Evolutionary conservation across 129 eudicot species (phyloP), one percentile per base, ranked within the genome.

Genomic region (Oenanthe sinensis): DNA sequence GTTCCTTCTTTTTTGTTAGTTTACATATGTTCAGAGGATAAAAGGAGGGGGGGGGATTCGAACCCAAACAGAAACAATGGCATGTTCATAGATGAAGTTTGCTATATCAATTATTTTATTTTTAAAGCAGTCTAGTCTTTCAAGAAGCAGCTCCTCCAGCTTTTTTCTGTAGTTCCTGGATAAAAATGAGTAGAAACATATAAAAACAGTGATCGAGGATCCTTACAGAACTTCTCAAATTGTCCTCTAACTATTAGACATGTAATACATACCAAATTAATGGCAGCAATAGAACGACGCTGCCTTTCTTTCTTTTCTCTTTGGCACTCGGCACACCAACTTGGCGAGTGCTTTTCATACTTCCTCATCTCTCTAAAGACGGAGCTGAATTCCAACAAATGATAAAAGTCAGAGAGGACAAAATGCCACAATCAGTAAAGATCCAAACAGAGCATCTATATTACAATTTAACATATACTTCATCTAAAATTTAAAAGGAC

Each of bases 241-340:
- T 26, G 42, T 33, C 68, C n/a, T 40, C 22, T 36, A 55, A 43
- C 37, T 10, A 46, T n/a, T 7, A 16, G 26, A 16, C 40, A 44
- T 24, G 2, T 40, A 5, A n/a, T 17, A 22, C 49, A 33, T 80
- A 89, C 93, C 90, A 73, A 75, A 74, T 86, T 86, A 74, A 78
- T 83, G 33, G 90, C 79, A 33, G 84, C 81, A 80, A 86, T 70
- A 26, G 87, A 78, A 72, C 75, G 81, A 24, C 71, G 84, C 77
- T 78, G 87, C 72, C 93, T 82, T 70, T 82, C 90, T 77, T 79
- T 83, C 84, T 83, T 89, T 87, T 86, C 86, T 39, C 87, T 83
- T 42, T 84, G 85, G 33, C 93, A 89, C 78, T 86, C 88, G 49
- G 84, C 82, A 48, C 93, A 89, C 90, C 90, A 89, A 77, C 79